Evolutionary conservation across 2,329 filamentous ascomycete species (phyloP), one percentile per base, ranked within the genome.

Genomic region (Thielaviopsis populi): DNA sequence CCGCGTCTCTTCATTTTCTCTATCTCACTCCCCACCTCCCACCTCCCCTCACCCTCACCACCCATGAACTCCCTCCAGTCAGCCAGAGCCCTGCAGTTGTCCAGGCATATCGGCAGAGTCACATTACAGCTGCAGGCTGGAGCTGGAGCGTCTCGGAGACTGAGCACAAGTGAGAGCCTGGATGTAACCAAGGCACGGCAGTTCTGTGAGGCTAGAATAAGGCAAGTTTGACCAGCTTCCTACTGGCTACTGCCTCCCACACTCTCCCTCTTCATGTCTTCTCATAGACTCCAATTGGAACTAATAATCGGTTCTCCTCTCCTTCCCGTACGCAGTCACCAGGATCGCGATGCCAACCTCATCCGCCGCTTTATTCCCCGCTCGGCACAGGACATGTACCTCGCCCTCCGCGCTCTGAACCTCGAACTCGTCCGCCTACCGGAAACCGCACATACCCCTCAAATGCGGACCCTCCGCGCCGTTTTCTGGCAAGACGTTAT

Each of bases 401-500:
- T 95, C 69, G 90, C 91, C 66, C 84, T 99, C 65, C 88, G 92
- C 67, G 88, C 91, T 61, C 85, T 99, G 74, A 99, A 99, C 72
- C 82, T 97, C 70, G 92, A 96, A 73, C 83, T 96, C 66, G 89
- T 92, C 54, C 83, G 89, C 65, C 87, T 97, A 67, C 90, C 94
- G 65, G 92, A 97, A 74, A 84, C 88, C 13, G 91, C 94, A 22
- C 94, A 89, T 58, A 94, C 88, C 66, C 84, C 88, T n/a, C 87
- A 86, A 3, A 88, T 97, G 66, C 92, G 90, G 60, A 80, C 86
- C 62, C 84, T 97, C 80, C 90, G 94, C 68, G 86, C 96, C 74
- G 89, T 96, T 73, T 97, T 97, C 78, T 97, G 94, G 89, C 84
- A 89, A 60, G 91, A 97, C 69, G 84, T 89, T 3, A 78, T 99